Percentiles rank a stretch among this genome's conserved stretches.
Conservation (phyloP, 768 basidiomycete genomes). For the Austroboletus eburneus region DNA sequence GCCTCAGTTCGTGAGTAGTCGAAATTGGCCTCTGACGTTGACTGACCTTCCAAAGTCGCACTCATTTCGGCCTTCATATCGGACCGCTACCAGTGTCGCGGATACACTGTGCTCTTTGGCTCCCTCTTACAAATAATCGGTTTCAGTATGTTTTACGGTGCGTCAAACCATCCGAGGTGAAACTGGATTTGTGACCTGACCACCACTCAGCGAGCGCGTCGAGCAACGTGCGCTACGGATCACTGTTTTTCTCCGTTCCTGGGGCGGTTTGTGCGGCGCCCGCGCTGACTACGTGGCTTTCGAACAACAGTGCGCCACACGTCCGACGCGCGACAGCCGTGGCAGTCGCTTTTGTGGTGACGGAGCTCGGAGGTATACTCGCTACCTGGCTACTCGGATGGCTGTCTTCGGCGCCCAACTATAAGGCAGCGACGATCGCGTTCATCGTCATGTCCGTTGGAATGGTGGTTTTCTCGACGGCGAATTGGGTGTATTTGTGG, state of each 20-base stretch:
- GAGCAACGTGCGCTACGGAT: slow-evolving; percentile 44
- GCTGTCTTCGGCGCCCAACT: slow-evolving; percentile 47
- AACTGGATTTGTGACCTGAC: background rate
- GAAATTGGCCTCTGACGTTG: background rate
- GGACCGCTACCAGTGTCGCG: slow-evolving; percentile 50
- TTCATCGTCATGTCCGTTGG: slow-evolving; percentile 35
- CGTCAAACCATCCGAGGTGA: slow-evolving; percentile 6
- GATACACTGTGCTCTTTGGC: slow-evolving; percentile 42
- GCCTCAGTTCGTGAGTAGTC: slow-evolving; percentile 48
- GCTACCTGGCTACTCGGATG: slow-evolving; percentile 56
- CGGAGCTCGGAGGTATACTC: slow-evolving; percentile 56
- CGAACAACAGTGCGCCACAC: slow-evolving; percentile 60
- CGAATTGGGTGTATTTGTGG: slow-evolving; percentile 40
- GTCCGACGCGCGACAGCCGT: slow-evolving; percentile 54
- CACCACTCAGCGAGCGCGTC: slow-evolving; percentile 24
- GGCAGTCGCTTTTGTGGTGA: slow-evolving; percentile 51
- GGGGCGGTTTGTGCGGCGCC: slow-evolving; percentile 52
- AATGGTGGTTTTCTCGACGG: slow-evolving; percentile 34
- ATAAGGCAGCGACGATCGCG: slow-evolving; percentile 42
- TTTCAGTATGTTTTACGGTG: slow-evolving; percentile 53
- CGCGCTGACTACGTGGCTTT: slow-evolving; percentile 53
- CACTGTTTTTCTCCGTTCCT: slow-evolving; percentile 51
- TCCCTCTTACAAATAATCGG: slow-evolving; percentile 45
- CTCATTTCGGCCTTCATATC: slow-evolving; percentile 45
- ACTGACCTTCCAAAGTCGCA: slow-evolving; percentile 27